A percentile compares a stretch with the other conserved stretches of the same genome.
phyloP scores from a whole-genome alignment of 805 yeast species.

The Schizosaccharomyces osmophilus region DNA sequence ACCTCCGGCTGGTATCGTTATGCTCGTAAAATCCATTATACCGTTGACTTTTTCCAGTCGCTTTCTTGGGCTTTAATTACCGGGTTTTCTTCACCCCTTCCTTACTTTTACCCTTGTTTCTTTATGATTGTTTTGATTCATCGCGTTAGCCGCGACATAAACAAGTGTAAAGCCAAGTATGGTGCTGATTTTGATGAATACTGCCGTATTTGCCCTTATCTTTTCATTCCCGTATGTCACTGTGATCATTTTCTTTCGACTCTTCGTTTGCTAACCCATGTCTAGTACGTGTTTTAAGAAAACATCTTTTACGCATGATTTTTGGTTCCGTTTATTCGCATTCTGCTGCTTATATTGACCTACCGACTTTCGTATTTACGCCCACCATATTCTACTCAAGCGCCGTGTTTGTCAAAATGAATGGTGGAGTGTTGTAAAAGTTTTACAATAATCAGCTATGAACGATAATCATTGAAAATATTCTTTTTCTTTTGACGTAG shows the following conservation, averaged over 20 bases:
- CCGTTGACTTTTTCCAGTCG: conserved; percentile 77
- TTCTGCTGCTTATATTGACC: too few relatives aligned
- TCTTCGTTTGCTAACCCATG: neutral
- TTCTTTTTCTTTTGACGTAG: too few relatives aligned
- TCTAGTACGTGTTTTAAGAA: too few relatives aligned
- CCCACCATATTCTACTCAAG: too few relatives aligned
- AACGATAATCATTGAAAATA: too few relatives aligned
- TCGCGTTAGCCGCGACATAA: conserved; percentile 69
- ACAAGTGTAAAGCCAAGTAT: conserved; percentile 64
- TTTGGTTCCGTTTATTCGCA: too few relatives aligned
- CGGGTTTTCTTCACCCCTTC: conserved; percentile 69
- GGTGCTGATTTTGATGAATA: conserved; percentile 87
- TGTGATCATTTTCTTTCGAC: neutral
- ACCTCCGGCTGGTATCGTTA: conserved; percentile 87
- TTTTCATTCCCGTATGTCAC: conserved; percentile 42
- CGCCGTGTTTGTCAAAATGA: too few relatives aligned
- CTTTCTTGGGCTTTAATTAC: conserved; percentile 79
- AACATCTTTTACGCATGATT: too few relatives aligned
- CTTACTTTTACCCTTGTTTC: conserved; percentile 88
- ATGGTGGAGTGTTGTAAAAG: too few relatives aligned
- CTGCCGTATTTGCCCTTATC: conserved; percentile 65
- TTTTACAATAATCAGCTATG: too few relatives aligned
- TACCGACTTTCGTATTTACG: too few relatives aligned
- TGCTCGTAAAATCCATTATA: conserved; percentile 85
- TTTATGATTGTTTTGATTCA: conserved; percentile 71